These are phyloP conservation scores for Aotearoamyces nothofagi DNA, from an alignment of 2,329 filamentous ascomycete genomes.

Conservation along the genomic window DNA sequence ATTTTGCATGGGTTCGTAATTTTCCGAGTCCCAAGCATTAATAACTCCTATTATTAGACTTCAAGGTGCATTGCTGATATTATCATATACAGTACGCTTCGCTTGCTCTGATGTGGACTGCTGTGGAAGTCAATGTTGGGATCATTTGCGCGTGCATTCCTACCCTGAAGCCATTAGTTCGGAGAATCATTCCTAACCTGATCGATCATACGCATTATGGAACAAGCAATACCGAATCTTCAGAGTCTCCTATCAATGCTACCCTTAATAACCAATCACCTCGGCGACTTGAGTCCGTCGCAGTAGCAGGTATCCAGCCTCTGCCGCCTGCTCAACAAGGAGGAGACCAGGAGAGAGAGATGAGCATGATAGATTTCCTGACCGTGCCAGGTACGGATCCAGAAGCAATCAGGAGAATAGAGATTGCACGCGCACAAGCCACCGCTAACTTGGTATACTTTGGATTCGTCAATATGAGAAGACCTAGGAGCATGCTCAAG, in stretches of 20 bases:
- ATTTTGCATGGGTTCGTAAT: slow-evolving; percentile 51
- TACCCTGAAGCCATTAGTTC: slow-evolving; percentile 72
- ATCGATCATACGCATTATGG: background rate
- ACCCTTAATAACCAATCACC: background rate
- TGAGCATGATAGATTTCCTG: slow-evolving; percentile 16
- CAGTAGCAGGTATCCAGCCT: slow-evolving; percentile 3
- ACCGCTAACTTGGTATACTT: slow-evolving; percentile 41
- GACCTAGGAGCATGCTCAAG: slow-evolving; percentile 55
- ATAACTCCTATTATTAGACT: too few species aligned
- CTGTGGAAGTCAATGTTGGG: slow-evolving; percentile 79
- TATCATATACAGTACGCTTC: too few species aligned
- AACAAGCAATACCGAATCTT: too few species aligned
- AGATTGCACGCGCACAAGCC: slow-evolving; percentile 2
- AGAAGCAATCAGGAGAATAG: slow-evolving; percentile 1
- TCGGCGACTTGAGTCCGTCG: slow-evolving; percentile 2
- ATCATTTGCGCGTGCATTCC: slow-evolving; percentile 90
- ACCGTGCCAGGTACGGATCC: slow-evolving; percentile 9
- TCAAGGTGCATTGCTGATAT: too few species aligned
- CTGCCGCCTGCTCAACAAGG: slow-evolving; percentile 5
- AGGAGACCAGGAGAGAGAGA: slow-evolving; percentile 8
- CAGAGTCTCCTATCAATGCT: too few species aligned
- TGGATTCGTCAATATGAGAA: slow-evolving; percentile 59
- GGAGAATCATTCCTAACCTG: slow-evolving; percentile 20
- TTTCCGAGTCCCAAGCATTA: too few species aligned
- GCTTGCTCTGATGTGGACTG: slow-evolving; percentile 84